Evolutionary conservation across 2,329 filamentous ascomycete species (phyloP), one percentile per base, ranked within the genome.

Genomic region (Fusarium mexicanum): DNA sequence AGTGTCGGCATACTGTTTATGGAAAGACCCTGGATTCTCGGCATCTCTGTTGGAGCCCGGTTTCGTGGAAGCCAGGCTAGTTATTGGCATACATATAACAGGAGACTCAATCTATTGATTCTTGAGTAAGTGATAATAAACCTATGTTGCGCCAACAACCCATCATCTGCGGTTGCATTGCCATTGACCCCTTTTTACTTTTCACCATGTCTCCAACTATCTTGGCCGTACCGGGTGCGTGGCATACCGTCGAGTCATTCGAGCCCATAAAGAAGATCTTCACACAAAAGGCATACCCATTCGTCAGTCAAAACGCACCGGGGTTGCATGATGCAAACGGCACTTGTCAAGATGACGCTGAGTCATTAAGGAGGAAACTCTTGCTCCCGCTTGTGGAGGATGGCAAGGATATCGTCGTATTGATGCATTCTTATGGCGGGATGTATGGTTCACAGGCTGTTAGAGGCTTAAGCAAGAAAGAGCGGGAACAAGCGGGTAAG

Each of bases 401-500:
- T 4, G 76, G 69, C 4, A 78, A 69, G 14, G 74, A 78, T 7
- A 57, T 78, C 17, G 43, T 76, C 6, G 10, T 78, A 1, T 12
- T 78, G 37, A 74, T 73, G 73, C 77, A 78, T 60, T 78, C 77
- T 3, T 78, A 78, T 11, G 76, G 76, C 7, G 76, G 74, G 0
- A 53, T 64, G 6, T 68, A 72, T 6, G 77, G 75, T 1, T 67
- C 67, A 8, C 73, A 68, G 8, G 73, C 76, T 3, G 71, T 72
- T 4, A 40, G 62, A 5, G 70, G 74, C 0, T 26, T 73, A 12
- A 77, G 75, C 24, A 75, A 75, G 16, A 46, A 11, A 1, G 74
- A 77, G 38, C 53, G 65, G 20, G 17, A 41, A 13, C 41, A 61
- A 5, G 44, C 46, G 3, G 64, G 74, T 0, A 53, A 64, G 14